Percentiles rank a stretch among this genome's conserved stretches.
Conservation (phyloP, 495 filamentous ascomycete genomes). For the Margaritispora aquatica region DNA sequence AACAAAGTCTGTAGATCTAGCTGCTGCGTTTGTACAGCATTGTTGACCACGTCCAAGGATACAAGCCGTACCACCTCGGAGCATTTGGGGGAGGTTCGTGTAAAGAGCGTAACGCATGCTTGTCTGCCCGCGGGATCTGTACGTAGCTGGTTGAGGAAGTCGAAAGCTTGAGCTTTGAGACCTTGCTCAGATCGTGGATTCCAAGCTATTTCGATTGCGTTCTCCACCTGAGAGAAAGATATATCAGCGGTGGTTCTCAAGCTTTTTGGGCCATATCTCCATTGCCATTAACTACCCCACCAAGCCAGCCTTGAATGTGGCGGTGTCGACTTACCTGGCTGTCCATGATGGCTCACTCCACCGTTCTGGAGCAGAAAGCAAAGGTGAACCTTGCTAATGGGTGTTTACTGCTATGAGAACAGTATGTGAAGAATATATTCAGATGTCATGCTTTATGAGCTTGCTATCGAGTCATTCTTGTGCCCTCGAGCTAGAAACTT, state of each 20-base stretch:
- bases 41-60: conserved; percentile 86
- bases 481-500: not conserved
- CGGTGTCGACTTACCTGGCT: conserved; percentile 21
- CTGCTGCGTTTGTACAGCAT: conserved; percentile 68
- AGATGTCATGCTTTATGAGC: conserved; percentile 14
- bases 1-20: conserved; percentile 61
- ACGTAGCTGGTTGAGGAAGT: conserved; percentile 78
- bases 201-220: conserved; percentile 86
- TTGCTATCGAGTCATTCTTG: conserved; percentile 19
- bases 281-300: not conserved
- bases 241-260: not conserved
- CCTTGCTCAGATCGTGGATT: conserved; percentile 65
- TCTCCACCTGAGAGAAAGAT: conserved; percentile 59
- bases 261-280: not conserved
- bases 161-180: conserved; percentile 79
- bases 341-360: conserved; percentile 17
- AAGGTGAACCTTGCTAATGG: not conserved
- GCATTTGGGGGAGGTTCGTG: conserved; percentile 59
- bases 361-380: not conserved
- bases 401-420: conserved; percentile 15
- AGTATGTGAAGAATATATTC: conserved; percentile 5
- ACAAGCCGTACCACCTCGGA: conserved; percentile 82
- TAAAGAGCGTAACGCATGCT: conserved; percentile 78
- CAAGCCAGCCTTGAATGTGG: conserved; percentile 1
- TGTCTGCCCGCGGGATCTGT: conserved; percentile 77